Evolutionary conservation across 139 green algal species (phyloP).

Genomic region (Chlamydomonas asymmetrica): DNA sequence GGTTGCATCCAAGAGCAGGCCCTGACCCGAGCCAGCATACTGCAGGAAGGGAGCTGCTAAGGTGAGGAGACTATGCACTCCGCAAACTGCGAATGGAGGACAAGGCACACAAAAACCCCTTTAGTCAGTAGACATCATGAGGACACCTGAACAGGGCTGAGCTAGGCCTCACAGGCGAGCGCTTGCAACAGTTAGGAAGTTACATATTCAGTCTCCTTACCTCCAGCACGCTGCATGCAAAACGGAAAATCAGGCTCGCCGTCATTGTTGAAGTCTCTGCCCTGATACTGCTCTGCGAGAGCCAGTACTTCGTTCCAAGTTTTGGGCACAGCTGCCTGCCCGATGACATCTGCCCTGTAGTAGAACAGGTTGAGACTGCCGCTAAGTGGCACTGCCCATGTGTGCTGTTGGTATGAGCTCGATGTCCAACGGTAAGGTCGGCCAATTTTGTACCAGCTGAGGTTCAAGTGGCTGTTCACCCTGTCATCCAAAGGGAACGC

Average conservation of each 20-base stretch:
- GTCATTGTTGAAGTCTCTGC: not conserved
- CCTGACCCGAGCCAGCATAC: not conserved
- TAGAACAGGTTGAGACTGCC: not conserved
- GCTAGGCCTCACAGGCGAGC: too few species aligned
- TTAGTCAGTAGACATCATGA: too few species aligned
- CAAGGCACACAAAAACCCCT: too few species aligned
- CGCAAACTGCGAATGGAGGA: slow-evolving; percentile 13
- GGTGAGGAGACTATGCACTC: not conserved
- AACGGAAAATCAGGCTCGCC: not conserved
- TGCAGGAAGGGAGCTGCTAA: slow-evolving; percentile 20
- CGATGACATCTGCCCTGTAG: slow-evolving; percentile 17
- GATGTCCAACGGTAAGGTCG: too few species aligned
- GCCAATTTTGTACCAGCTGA: too few species aligned
- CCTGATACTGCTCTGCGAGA: not conserved
- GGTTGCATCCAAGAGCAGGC: not conserved
- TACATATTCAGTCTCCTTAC: too few species aligned
- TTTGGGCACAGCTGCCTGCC: not conserved
- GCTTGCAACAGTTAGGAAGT: too few species aligned
- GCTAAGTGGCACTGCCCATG: slow-evolving; percentile 5
- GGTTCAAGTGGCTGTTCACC: too few species aligned
- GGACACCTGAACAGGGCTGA: too few species aligned
- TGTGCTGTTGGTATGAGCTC: not conserved
- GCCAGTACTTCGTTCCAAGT: slow-evolving; percentile 16
- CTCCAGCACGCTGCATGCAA: not conserved
- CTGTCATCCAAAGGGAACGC: too few species aligned